Evolutionary conservation across 805 yeast species (phyloP), one percentile per base, ranked within the genome.

Genomic region (Cyberlindnera sargentensis): DNA sequence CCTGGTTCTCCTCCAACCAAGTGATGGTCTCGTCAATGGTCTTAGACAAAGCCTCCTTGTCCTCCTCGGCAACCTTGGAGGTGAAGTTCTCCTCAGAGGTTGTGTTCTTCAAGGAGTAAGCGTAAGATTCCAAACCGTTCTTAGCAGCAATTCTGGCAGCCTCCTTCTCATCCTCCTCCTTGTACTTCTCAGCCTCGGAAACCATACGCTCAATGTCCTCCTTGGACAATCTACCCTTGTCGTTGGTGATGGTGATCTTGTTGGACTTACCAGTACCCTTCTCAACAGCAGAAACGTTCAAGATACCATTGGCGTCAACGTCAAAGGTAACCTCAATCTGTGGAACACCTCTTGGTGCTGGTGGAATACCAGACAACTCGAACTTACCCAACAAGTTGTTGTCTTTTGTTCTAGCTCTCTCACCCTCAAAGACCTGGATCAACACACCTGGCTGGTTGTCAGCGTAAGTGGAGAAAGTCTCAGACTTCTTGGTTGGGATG

Each of bases 161-260:
- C 74, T 88, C 85, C 49, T 95, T 80, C 71, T 84, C 95, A 58
- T 90, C 82, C 75, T 86, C 86, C 48, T 78, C 78, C 63, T 90
- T 84, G 48, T 86, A 75, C 57, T 77, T 84, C 70, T 89, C 98
- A 57, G 97, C 97, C 64, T 91, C 98, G 62, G 81, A 91, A 51
- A 91, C 96, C 96, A 91, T 91, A 71, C 91, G 87, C 59, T 91
- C 97, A 59, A 91, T 90, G 51, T 89, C 96, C 50, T 90, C 96
- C 72, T 87, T 84, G 25, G 91, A 76, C 61, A 89, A 77, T 75
- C 97, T 85, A 60, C 96, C 95, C 74, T 87, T 87, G 68, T 89
- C 96, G 61, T 89, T 89, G 58, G 88, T 84, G 64, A 89, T 89
- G 44, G 95, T 87, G 62, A 89, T 85, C 58, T 91, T 82, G 67